Base-by-base conservation (phyloP, 257 asterid genomes). In the Salvia rosmarinus region DNA sequence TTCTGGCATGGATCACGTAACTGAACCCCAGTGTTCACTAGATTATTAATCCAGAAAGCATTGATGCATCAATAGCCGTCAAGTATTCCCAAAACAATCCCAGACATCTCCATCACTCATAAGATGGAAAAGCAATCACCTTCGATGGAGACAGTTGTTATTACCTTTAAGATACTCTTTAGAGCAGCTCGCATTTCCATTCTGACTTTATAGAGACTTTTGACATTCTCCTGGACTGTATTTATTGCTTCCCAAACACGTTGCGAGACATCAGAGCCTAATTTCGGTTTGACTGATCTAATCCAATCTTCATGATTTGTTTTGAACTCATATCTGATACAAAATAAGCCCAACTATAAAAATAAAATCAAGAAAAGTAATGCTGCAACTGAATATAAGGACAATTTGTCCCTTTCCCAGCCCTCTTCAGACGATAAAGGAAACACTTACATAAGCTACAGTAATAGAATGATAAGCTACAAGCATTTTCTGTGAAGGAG, bases 301-400 rank as follows among this genome's bases (percentile, higher is more conserved):
- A 86, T 65, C 98, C 98, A 91, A 77, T 82, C 98, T 78, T 86
- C 97, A 71, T 89, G 86, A 84, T 89, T 94, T 71, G 90, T 86
- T 79, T 79, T 91, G 83, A 90, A 94, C 83, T 90, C 98, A 19
- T 87, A 77, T 40, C 98, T 90, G 96, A 40, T 81, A 73, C 61
- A 23, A 61, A 50, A 67, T 46, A 61, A 21, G 13, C 39, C n/a
- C 16, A 75, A 73, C 57, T 28, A 25, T 1, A 21, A 57, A 57
- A 57, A 28, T 10, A 9, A 34, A 34, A 5, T 34, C 4, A 77
- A 67, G 28, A 63, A 64, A 69, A 57, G 52, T 32, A 73, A 66
- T 67, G 71, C 67, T 37, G 50, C 51, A 19, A 70, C 71, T 57
- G 62, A 19, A 19, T 39, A 62, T 9, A 17, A 56, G 57, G 43